phyloP scores from a whole-genome alignment of 2,329 filamentous ascomycete species.

The Venturia oleaginea region DNA sequence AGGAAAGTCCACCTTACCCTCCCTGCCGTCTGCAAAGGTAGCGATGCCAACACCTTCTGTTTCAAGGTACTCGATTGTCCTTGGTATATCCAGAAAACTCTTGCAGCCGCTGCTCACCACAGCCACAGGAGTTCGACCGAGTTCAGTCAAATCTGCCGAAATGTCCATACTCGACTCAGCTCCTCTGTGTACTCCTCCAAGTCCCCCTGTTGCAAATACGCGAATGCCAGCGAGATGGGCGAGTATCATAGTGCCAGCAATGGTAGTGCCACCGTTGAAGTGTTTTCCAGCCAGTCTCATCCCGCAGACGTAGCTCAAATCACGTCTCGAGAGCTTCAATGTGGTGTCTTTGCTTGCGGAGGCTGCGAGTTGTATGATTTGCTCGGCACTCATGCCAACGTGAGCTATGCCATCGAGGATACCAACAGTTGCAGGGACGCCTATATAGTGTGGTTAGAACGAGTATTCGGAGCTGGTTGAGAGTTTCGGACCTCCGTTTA shows the following conservation, averaged over 20 bases:
- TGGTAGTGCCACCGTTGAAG: slow-evolving; percentile 83
- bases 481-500: slow-evolving; percentile 47
- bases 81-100: slow-evolving; percentile 85
- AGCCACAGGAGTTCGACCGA: slow-evolving; percentile 79
- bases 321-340: slow-evolving; percentile 76
- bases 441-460: slow-evolving; percentile 24
- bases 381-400: slow-evolving; percentile 64
- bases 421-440: slow-evolving; percentile 82
- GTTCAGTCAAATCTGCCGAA: slow-evolving; percentile 88
- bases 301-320: slow-evolving; percentile 75
- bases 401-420: slow-evolving; percentile 74
- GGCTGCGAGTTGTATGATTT: slow-evolving; percentile 61
- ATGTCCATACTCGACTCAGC: slow-evolving; percentile 84
- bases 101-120: slow-evolving; percentile 90
- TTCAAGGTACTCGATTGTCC: slow-evolving; percentile 74
- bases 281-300: slow-evolving; percentile 59
- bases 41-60: slow-evolving; percentile 71
- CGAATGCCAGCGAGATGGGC: slow-evolving; percentile 79
- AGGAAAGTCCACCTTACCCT: slow-evolving; percentile 70
- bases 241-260: slow-evolving; percentile 86
- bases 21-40: slow-evolving; percentile 78
- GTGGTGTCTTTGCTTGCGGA: slow-evolving; percentile 58
- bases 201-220: slow-evolving; percentile 87
- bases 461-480: background rate
- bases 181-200: slow-evolving; percentile 88